Evolutionary conservation across 2,329 filamentous ascomycete species (phyloP).

Genomic region (Fusarium sp.): DNA sequence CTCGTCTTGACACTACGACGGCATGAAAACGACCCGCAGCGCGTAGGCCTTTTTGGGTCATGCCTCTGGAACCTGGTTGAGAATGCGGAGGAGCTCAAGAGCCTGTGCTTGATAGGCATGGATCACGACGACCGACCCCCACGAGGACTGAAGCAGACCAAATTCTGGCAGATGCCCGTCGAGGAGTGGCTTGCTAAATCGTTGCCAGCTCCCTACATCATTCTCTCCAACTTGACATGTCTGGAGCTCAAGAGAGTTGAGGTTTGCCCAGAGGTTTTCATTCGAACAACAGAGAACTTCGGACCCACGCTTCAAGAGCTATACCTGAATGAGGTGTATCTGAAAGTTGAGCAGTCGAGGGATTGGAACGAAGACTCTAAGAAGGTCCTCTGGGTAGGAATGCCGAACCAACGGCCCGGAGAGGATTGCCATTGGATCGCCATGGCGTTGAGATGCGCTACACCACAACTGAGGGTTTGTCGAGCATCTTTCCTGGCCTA

Average conservation of each 20-base stretch:
- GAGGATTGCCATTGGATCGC: conserved; percentile 55
- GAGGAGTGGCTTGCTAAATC: conserved; percentile 54
- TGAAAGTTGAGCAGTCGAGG: conserved; percentile 53
- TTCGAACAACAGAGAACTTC: conserved; percentile 48
- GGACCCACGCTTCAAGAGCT: conserved; percentile 55
- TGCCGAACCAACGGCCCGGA: conserved; percentile 54
- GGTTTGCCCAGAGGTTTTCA: conserved; percentile 50
- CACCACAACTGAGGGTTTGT: conserved; percentile 52
- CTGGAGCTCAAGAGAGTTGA: conserved; percentile 58
- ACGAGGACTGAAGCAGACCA: conserved; percentile 51
- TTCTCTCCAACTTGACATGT: conserved; percentile 51
- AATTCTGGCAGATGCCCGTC: conserved; percentile 47
- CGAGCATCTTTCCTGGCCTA: conserved; percentile 58
- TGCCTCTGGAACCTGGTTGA: conserved; percentile 62
- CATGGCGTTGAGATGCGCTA: conserved; percentile 50
- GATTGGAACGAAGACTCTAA: conserved; percentile 47
- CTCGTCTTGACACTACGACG: conserved; percentile 59
- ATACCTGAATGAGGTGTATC: conserved; percentile 57
- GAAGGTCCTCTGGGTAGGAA: conserved; percentile 57
- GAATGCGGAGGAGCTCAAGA: conserved; percentile 56
- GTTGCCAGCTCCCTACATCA: conserved; percentile 50
- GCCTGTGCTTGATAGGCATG: conserved; percentile 59
- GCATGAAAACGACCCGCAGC: conserved; percentile 51
- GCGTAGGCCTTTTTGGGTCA: conserved; percentile 53
- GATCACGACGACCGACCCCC: conserved; percentile 53